Conservation (phyloP, 441 rosid genomes). For the Syzygium malaccense region DNA sequence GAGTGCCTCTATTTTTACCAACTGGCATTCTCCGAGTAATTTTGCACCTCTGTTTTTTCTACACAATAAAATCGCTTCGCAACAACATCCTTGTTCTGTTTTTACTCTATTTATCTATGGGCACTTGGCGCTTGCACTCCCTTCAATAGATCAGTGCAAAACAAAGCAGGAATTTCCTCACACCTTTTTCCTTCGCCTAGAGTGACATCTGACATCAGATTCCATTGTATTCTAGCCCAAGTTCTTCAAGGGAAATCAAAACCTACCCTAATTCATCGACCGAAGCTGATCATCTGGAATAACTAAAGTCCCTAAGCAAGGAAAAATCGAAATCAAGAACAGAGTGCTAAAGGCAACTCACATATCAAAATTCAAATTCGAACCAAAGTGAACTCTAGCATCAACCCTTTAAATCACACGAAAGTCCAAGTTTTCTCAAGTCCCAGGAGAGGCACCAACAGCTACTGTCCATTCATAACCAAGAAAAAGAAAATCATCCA, state of each 20-base stretch:
- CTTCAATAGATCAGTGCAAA: background rate
- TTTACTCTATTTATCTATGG: background rate
- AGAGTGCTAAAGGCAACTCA: background rate
- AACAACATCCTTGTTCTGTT: background rate
- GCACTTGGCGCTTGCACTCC: background rate
- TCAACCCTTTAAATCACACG: background rate
- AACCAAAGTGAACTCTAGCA: background rate
- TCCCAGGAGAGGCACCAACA: background rate
- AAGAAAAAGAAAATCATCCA: background rate
- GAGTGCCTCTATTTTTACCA: background rate
- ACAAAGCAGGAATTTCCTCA: background rate
- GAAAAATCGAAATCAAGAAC: background rate
- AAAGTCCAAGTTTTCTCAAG: background rate
- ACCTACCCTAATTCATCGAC: background rate
- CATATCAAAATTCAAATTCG: background rate
- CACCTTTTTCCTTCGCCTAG: background rate
- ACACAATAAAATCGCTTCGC: accelerated
- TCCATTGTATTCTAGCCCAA: background rate
- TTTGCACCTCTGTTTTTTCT: background rate
- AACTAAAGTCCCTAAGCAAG: too few species aligned
- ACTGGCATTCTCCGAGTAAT: background rate
- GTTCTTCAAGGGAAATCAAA: background rate
- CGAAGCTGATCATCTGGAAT: background rate
- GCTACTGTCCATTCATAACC: background rate
- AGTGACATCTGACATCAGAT: background rate